Conservation (phyloP, 257 asterid genomes). For the Fraxinus pennsylvanica region DNA sequence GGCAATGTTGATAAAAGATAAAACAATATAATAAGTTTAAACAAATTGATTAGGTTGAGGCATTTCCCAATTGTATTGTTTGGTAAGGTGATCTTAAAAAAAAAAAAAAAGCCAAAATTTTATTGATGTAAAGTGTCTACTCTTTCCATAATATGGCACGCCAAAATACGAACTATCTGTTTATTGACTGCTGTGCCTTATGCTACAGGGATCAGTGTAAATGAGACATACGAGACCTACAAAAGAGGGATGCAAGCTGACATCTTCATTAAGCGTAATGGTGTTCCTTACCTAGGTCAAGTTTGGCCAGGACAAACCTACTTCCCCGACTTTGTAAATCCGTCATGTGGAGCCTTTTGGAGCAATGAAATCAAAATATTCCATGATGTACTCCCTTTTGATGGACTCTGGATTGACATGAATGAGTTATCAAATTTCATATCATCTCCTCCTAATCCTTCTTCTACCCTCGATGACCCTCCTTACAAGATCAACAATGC, state of each 20-base stretch:
- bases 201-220: constrained; percentile 60
- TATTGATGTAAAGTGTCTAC: background rate
- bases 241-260: constrained; percentile 68
- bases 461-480: constrained; percentile 66
- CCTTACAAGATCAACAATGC: constrained; percentile 81
- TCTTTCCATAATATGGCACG: background rate
- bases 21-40: no score
- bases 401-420: constrained; percentile 98
- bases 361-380: constrained; percentile 65
- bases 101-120: background rate
- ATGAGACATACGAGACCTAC: constrained; percentile 65
- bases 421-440: constrained; percentile 83
- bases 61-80: background rate
- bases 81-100: background rate
- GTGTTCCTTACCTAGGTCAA: constrained; percentile 63
- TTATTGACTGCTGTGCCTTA: background rate
- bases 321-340: constrained; percentile 81
- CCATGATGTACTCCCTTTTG: constrained; percentile 50
- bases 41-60: background rate
- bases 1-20: background rate
- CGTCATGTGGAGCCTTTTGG: constrained; percentile 54
- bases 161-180: background rate
- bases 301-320: constrained; percentile 91
- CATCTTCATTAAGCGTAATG: constrained; percentile 68
- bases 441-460: constrained; percentile 55